Percentiles rank a stretch among this genome's conserved stretches.
Conservation (phyloP, 2,329 filamentous ascomycete species). For the Apiospora malaysiana region DNA sequence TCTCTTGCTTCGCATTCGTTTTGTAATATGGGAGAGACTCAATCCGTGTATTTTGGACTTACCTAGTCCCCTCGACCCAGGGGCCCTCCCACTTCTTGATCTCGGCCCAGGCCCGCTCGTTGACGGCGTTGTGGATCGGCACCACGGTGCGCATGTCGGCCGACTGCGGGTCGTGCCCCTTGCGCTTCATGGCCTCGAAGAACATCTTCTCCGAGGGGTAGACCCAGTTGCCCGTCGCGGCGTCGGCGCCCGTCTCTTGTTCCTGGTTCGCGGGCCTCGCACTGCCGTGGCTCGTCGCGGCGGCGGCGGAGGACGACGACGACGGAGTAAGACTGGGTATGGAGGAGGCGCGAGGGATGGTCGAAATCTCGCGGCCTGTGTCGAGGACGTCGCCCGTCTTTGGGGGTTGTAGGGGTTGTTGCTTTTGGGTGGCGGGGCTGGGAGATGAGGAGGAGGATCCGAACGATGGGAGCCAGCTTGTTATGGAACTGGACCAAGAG, state of each 20-base stretch:
- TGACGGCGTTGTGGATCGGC: constrained; percentile 97
- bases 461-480: constrained; percentile 29
- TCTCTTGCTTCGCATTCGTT: background rate
- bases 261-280: constrained; percentile 70
- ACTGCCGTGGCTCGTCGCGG: constrained; percentile 41
- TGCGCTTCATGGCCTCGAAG: constrained; percentile 95
- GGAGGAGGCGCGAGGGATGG: constrained; percentile 52
- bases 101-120: constrained; percentile 93
- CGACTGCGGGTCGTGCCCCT: constrained; percentile 74
- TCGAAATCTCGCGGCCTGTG: constrained; percentile 61
- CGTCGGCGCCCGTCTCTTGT: constrained; percentile 74
- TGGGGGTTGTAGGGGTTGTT: constrained; percentile 13
- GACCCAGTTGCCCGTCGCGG: constrained; percentile 85
- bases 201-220: constrained; percentile 98
- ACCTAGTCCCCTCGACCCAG: constrained; percentile 63
- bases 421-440: background rate
- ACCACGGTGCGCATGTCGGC: constrained; percentile 90
- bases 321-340: constrained; percentile 31
- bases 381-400: constrained; percentile 43
- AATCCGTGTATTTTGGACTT: constrained; percentile 30
- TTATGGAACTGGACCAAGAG: constrained; percentile 32
- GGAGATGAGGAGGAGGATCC: background rate
- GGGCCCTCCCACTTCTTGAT: constrained; percentile 88
- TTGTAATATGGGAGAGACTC: background rate
- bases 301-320: constrained; percentile 27